Base-by-base conservation (phyloP, 192 early-diverging fungal species). In the Coemansia asiatica region DNA sequence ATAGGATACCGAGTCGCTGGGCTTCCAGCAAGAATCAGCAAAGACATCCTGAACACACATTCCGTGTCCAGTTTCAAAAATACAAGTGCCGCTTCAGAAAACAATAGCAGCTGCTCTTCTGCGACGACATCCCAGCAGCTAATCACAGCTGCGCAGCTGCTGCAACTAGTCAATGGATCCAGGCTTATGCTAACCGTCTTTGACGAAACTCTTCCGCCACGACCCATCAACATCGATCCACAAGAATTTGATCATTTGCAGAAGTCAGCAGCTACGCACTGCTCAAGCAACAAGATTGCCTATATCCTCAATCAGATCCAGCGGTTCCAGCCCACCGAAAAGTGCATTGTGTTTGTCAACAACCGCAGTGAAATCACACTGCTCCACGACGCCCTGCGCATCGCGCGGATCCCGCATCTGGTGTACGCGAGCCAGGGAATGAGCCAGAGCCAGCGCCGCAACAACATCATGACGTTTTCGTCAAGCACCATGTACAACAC, bases 401-500 rank as follows among this genome's bases (percentile, higher is more conserved):
- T 82, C n/a, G 70, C 66, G 16, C 74, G 67, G 5, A 67, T 82
- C 5, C 74, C 55, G 6, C 74, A 75, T 66, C 66, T 82, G 18
- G 38, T 76, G 5, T 82, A 82, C 23, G 61, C 79, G 5, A 73
- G 66, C 71, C 47, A 67, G 25, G 71, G 33, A 10, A 76, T 71
- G 70, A 81, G 50, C 57, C 74, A 67, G 53, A 76, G 62, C 64
- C 73, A 75, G 63, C 79, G 71, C 12, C 71, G 64, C 12, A 64
- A 83, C 53, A 76, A 72, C 47, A 79, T 83, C 29, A 83, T 71
- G 2, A 83, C 81, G 1, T 83, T 83, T 56, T 63, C 72, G 4
- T 79, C 76, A 2, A 83, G 81, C 50, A 44, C 33, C 3, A 54
- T 67, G 47, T 79, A 79, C 67, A 74, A 75, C 54, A 69, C 71